A percentile compares a stretch with the other conserved stretches of the same genome.
Evolutionary conservation across 495 filamentous ascomycete species (phyloP).

Genomic region (Jackrogersella multiformis): DNA sequence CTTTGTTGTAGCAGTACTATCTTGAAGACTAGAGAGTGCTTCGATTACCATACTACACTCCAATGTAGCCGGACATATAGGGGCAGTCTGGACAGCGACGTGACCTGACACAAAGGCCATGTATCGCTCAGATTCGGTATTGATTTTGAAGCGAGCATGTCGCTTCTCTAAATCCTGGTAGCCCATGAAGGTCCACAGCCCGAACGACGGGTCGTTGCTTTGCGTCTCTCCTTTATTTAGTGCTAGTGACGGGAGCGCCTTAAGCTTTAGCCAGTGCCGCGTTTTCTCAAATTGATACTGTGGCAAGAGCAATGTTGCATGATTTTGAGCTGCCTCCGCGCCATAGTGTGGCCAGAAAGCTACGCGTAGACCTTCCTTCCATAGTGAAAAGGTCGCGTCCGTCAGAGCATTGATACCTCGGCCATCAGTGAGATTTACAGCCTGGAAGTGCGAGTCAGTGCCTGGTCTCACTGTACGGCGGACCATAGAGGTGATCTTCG

Average conservation of each 20-base stretch:
- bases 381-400: constrained; percentile 56
- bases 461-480: constrained; percentile 42
- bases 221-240: background rate
- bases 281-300: constrained; percentile 56
- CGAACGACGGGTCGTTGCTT: constrained; percentile 6
- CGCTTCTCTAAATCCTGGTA: constrained; percentile 49
- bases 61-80: background rate
- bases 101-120: constrained; percentile 51
- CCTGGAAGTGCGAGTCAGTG: constrained; percentile 48
- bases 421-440: constrained; percentile 52
- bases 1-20: background rate
- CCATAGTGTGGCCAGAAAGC: constrained; percentile 61
- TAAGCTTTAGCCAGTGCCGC: constrained; percentile 48
- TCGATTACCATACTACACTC: background rate
- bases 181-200: constrained; percentile 51
- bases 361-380: constrained; percentile 54
- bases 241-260: constrained; percentile 5
- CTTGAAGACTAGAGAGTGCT: background rate
- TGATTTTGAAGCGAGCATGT: constrained; percentile 55
- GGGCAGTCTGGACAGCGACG: constrained; percentile 44
- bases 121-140: constrained; percentile 51
- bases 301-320: constrained; percentile 47
- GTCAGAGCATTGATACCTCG: constrained; percentile 47
- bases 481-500: constrained; percentile 58
- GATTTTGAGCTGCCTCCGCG: constrained; percentile 46